phyloP scores from a whole-genome alignment of 192 early-diverging fungal species.

The Chytriomyces sp. region DNA sequence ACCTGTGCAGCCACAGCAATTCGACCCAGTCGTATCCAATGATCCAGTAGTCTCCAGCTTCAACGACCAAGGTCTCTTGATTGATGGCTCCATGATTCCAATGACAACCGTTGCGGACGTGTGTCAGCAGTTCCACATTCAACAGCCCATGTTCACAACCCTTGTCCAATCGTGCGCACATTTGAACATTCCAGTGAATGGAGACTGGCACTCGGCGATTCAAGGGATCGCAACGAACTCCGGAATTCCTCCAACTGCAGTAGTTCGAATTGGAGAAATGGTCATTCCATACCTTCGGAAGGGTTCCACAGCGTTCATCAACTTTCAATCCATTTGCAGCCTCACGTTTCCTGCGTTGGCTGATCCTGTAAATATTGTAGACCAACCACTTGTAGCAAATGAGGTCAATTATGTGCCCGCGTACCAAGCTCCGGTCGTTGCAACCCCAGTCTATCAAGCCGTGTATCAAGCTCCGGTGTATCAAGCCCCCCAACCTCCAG shows the following conservation, averaged over 20 bases:
- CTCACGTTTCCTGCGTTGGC: neutral
- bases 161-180: neutral
- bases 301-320: neutral
- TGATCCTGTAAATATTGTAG: neutral
- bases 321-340: neutral
- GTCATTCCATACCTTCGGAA: neutral
- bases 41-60: neutral
- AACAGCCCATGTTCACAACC: neutral
- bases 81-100: neutral
- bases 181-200: neutral
- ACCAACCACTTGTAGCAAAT: no score
- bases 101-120: no score
- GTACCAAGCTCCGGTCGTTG: no score
- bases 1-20: neutral
- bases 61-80: neutral
- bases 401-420: no score
- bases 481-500: no score
- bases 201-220: neutral
- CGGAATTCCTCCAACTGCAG: neutral
- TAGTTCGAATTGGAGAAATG: neutral
- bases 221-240: no score
- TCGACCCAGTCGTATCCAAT: neutral
- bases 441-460: no score
- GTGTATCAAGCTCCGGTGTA: no score
- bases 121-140: neutral